Evolutionary conservation across 257 asterid genomes (phyloP).

Genomic region (Penstemon eatonii): DNA sequence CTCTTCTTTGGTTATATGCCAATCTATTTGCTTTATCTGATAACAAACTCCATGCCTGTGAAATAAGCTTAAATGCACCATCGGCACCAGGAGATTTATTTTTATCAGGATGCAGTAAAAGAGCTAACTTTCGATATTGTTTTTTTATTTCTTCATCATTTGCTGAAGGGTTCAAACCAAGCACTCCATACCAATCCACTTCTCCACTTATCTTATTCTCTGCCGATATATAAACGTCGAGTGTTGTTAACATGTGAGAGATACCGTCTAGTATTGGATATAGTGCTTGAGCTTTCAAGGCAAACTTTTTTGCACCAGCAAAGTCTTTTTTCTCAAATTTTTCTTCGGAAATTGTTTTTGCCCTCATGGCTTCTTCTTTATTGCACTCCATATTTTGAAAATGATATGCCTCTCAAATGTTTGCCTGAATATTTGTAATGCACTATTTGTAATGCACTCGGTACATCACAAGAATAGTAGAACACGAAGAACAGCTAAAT

Average conservation of each 20-base stretch:
- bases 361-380: conserved; percentile 49
- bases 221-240: conserved; percentile 53
- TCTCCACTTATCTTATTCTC: conserved; percentile 57
- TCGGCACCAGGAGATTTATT: conserved; percentile 66
- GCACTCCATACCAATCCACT: conserved; percentile 56
- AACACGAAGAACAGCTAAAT: conserved; percentile 15
- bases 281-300: conserved; percentile 55
- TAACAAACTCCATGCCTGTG: conserved; percentile 57
- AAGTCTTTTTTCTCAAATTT: conserved; percentile 45
- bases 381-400: conserved; percentile 40
- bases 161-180: conserved; percentile 47
- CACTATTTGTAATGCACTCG: conserved; percentile 19
- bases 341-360: conserved; percentile 56
- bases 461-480: conserved; percentile 22
- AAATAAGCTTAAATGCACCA: conserved; percentile 66
- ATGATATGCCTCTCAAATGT: background rate
- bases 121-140: conserved; percentile 63
- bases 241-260: conserved; percentile 60
- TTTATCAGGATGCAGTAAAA: conserved; percentile 26
- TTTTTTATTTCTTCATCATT: conserved; percentile 53
- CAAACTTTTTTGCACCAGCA: conserved; percentile 52
- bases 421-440: conserved; percentile 22
- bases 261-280: conserved; percentile 63
- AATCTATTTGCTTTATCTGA: conserved; percentile 50
- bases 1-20: conserved; percentile 55